These are phyloP conservation scores for Leptodermis oblonga DNA, from an alignment of 257 asterid species.

Conservation along the genomic window DNA sequence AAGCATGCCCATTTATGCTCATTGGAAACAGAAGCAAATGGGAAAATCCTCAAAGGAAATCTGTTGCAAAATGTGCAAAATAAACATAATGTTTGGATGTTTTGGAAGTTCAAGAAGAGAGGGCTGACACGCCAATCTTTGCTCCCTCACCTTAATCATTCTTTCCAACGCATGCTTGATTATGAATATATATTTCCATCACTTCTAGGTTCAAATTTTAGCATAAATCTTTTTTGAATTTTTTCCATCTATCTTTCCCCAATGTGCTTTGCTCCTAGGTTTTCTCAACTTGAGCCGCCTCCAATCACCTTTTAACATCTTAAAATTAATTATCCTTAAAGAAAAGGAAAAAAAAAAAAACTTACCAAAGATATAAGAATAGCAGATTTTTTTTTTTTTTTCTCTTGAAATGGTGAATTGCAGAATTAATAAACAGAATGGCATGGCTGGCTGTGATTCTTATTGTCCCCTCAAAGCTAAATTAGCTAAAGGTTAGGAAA, in stretches of 20 bases:
- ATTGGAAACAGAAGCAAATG: conserved; percentile 23
- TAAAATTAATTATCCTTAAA: no score
- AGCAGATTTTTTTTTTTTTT: no score
- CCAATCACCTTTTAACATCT: conserved; percentile 12
- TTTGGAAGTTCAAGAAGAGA: conserved; percentile 33
- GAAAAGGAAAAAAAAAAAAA: no score
- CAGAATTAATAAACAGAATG: no score
- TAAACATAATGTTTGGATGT: conserved; percentile 41
- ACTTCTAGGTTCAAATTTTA: conserved; percentile 16
- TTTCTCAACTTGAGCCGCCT: conserved; percentile 14
- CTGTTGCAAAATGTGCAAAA: conserved; percentile 31
- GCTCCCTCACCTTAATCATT: conserved; percentile 23
- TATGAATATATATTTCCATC: no score
- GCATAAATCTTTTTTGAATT: conserved; percentile 25
- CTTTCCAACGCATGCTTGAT: conserved; percentile 28
- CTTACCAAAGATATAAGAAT: no score
- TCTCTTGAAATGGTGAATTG: no score
- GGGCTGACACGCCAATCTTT: conserved; percentile 36
- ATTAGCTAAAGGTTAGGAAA: no score
- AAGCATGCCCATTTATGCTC: conserved; percentile 41
- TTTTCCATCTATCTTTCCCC: conserved; percentile 7
- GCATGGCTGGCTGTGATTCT: neutral
- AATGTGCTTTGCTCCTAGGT: neutral
- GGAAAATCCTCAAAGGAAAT: no score
- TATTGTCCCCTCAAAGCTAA: neutral